These are phyloP conservation scores for Chrysanthemum seticuspe DNA, from an alignment of 129 eudicot species.

Conservation along the genomic window DNA sequence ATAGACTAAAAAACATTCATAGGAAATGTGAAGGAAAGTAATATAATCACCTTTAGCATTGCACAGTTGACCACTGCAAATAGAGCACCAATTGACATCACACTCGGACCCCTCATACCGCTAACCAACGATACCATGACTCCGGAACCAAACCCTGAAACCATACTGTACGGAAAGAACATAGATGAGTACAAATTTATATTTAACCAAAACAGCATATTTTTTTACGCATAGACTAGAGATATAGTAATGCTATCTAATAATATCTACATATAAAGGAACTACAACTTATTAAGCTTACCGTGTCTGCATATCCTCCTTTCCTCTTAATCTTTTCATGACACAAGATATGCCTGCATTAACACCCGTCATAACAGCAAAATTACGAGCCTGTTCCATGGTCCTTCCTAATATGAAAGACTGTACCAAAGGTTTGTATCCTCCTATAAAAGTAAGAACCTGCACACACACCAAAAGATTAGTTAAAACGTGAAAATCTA, in stretches of 20 bases:
- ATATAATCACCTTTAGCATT: not conserved
- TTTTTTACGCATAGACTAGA: not conserved
- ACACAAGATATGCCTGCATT: constrained; percentile 11
- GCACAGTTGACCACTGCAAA: not conserved
- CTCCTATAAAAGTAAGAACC: not conserved
- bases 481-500: no score
- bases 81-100: not conserved
- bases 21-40: no score
- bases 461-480: not conserved
- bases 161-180: not conserved
- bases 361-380: constrained; percentile 4
- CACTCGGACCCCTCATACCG: constrained; percentile 15
- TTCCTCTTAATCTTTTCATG: constrained; percentile 11
- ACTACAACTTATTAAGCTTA: not conserved
- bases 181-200: not conserved
- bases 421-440: not conserved
- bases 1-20: no score
- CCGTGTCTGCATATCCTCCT: constrained; percentile 2
- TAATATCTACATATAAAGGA: not conserved
- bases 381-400: not conserved
- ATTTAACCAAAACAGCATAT: not conserved
- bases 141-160: constrained; percentile 9
- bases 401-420: not conserved
- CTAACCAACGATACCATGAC: constrained; percentile 13
- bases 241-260: not conserved